phyloP scores from a whole-genome alignment of 768 basidiomycete species.

The Neoboletus brunneissimus region DNA sequence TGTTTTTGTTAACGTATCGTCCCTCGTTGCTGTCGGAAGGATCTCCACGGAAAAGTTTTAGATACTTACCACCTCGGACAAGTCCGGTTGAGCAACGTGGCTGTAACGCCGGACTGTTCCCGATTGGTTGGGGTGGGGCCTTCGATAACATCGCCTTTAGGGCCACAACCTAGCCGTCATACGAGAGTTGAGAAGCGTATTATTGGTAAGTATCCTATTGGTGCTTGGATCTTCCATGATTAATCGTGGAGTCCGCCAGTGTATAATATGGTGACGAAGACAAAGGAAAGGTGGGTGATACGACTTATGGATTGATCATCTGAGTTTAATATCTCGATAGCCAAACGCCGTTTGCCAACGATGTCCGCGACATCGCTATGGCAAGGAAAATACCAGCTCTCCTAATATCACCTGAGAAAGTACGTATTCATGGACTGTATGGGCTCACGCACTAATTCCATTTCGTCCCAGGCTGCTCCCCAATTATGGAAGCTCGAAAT shows the following conservation, averaged over 20 bases:
- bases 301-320: neutral
- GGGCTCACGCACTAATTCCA: constrained; percentile 9
- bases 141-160: constrained; percentile 39
- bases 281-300: constrained; percentile 42
- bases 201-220: constrained; percentile 38
- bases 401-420: constrained; percentile 38
- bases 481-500: constrained; percentile 74
- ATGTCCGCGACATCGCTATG: constrained; percentile 51
- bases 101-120: constrained; percentile 44
- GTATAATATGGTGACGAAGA: constrained; percentile 45
- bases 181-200: constrained; percentile 54
- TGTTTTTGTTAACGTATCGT: constrained; percentile 15
- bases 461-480: constrained; percentile 55
- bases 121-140: constrained; percentile 51
- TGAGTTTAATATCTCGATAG: constrained; percentile 29
- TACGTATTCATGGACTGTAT: constrained; percentile 12
- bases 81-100: constrained; percentile 48
- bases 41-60: constrained; percentile 45
- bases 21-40: constrained; percentile 28
- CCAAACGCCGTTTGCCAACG: constrained; percentile 54
- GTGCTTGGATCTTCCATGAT: neutral
- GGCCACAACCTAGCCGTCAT: constrained; percentile 45
- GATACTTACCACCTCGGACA: constrained; percentile 44
- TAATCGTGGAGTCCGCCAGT: constrained; percentile 29
- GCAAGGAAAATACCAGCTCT: constrained; percentile 44